Conservation (phyloP, 1,139 yeast species). For the Candida smagusa region DNA sequence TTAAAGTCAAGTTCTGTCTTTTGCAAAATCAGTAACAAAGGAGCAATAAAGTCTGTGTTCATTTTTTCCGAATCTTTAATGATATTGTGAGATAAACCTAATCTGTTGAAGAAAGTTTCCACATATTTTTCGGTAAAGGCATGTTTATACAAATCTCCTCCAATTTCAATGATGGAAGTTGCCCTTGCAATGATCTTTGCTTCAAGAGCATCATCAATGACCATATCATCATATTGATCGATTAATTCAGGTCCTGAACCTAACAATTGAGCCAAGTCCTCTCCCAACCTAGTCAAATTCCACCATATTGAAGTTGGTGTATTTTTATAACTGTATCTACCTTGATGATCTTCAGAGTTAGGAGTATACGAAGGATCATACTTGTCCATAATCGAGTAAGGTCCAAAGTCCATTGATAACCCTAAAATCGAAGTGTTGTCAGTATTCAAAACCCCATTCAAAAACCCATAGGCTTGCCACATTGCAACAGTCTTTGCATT, state of each 20-base stretch:
- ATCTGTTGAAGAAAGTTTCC: constrained; percentile 56
- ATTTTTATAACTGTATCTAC: constrained; percentile 73
- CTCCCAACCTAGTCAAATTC: constrained; percentile 85
- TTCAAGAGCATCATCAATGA: constrained; percentile 47
- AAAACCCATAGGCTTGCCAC: constrained; percentile 90
- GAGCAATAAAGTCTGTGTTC: constrained; percentile 51
- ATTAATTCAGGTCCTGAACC: constrained; percentile 61
- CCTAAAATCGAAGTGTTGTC: constrained; percentile 91
- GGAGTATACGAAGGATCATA: constrained; percentile 84
- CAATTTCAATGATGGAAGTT: constrained; percentile 57
- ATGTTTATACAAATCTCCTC: constrained; percentile 64
- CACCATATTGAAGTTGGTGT: constrained; percentile 92
- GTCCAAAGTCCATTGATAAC: constrained; percentile 89
- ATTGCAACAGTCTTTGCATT: constrained; percentile 79
- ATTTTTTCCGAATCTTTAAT: constrained; percentile 34
- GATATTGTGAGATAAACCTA: constrained; percentile 54
- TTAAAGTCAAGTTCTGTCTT: constrained; percentile 74
- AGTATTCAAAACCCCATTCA: constrained; percentile 92
- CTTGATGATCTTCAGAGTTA: constrained; percentile 77
- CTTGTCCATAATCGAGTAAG: constrained; percentile 84
- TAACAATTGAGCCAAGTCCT: constrained; percentile 73
- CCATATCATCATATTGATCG: constrained; percentile 34
- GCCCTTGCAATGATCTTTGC: constrained; percentile 59
- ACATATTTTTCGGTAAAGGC: constrained; percentile 60
- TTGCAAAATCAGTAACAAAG: constrained; percentile 61